Conservation (phyloP, 768 basidiomycete genomes). For the Melanogaster broomeanus region DNA sequence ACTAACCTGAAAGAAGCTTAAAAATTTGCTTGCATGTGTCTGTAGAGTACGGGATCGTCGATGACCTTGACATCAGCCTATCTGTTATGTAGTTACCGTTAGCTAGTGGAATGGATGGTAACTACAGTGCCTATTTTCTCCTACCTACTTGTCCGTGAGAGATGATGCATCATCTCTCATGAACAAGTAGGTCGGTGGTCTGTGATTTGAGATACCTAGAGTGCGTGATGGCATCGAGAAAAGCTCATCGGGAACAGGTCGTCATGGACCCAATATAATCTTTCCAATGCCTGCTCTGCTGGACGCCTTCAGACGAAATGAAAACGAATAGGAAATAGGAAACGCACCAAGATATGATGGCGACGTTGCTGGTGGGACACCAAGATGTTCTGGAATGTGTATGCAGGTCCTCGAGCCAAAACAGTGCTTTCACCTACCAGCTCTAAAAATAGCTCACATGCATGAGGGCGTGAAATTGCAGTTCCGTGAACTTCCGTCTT, state of each 20-base stretch:
- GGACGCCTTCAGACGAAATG: slow-evolving; percentile 3
- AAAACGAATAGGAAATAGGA: background rate
- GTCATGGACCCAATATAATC: slow-evolving; percentile 62
- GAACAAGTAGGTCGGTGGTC: too few species aligned
- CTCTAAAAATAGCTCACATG: too few species aligned
- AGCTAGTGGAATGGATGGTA: background rate
- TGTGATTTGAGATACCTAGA: slow-evolving; percentile 39
- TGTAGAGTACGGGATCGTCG: slow-evolving; percentile 59
- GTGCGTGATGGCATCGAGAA: slow-evolving; percentile 58
- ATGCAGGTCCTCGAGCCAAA: slow-evolving; percentile 53
- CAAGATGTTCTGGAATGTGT: slow-evolving; percentile 47
- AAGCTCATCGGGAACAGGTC: too few species aligned
- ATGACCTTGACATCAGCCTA: slow-evolving; percentile 58
- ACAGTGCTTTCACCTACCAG: slow-evolving; percentile 44
- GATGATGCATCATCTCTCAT: slow-evolving; percentile 50
- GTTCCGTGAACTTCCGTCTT: slow-evolving; percentile 30
- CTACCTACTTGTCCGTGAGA: slow-evolving; percentile 58
- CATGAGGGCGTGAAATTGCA: slow-evolving; percentile 27
- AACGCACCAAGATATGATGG: slow-evolving; percentile 55
- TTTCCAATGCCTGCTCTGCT: slow-evolving; percentile 47
- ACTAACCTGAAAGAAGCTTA: slow-evolving; percentile 50
- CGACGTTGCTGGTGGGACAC: slow-evolving; percentile 47
- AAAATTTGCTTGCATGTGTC: slow-evolving; percentile 51
- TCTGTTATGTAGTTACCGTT: slow-evolving; percentile 37
- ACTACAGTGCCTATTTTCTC: background rate